Conservation (phyloP, 768 basidiomycete species). For the Amylocystis lapponica region DNA sequence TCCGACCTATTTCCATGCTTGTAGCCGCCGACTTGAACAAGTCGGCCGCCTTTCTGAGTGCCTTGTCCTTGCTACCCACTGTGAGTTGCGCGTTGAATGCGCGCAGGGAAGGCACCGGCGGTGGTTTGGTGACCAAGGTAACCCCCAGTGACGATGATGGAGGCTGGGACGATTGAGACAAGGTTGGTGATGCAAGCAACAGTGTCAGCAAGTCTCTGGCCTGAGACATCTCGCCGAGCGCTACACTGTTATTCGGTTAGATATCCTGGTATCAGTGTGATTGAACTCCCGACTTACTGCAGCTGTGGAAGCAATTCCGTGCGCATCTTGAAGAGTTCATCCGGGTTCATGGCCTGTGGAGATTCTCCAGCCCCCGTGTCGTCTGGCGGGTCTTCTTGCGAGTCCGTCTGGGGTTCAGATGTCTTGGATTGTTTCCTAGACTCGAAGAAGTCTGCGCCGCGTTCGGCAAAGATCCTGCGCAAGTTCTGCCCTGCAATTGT, state of each 20-base stretch:
- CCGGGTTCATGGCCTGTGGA: constrained; percentile 55
- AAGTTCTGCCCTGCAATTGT: constrained; percentile 61
- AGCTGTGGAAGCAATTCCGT: constrained; percentile 65
- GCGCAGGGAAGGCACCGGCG: constrained; percentile 39
- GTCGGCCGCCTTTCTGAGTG: constrained; percentile 65
- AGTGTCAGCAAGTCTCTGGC: constrained; percentile 65
- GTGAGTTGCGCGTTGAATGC: constrained; percentile 30
- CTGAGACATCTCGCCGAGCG: constrained; percentile 74
- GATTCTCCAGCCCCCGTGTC: constrained; percentile 29
- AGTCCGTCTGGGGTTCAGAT: constrained; percentile 13
- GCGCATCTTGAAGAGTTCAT: constrained; percentile 72
- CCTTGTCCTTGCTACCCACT: constrained; percentile 77
- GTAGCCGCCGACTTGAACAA: constrained; percentile 67
- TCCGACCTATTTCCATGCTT: constrained; percentile 57
- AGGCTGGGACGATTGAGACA: constrained; percentile 24
- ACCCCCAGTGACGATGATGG: constrained; percentile 41
- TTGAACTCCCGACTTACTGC: constrained; percentile 43
- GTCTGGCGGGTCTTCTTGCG: constrained; percentile 25
- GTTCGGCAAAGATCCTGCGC: constrained; percentile 64
- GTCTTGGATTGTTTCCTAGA: constrained; percentile 26
- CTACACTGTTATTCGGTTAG: constrained; percentile 43
- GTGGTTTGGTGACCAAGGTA: constrained; percentile 59
- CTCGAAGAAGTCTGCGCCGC: constrained; percentile 74
- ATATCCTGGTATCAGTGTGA: background rate
- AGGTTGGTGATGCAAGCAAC: constrained; percentile 40